phyloP scores from a whole-genome alignment of 305 asterid species.

The Solanum hybrid region DNA sequence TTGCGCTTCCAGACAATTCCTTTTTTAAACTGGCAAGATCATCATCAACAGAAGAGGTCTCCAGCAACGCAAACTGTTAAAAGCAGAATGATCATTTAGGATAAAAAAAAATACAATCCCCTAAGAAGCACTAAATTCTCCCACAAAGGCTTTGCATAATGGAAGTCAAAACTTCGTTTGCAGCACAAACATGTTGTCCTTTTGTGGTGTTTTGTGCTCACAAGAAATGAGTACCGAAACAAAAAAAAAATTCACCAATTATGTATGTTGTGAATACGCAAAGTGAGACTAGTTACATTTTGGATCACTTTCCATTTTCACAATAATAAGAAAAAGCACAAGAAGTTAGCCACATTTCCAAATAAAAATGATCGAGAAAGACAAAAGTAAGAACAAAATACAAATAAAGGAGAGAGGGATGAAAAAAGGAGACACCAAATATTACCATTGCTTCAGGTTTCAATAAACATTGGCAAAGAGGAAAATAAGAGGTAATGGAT shows the following conservation, averaged over 20 bases:
- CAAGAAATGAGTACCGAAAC: not conserved
- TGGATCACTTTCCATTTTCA: not conserved
- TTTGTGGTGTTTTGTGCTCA: not conserved
- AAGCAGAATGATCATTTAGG: constrained; percentile 2
- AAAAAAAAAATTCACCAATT: not conserved
- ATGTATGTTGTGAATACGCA: not conserved
- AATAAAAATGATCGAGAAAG: not conserved
- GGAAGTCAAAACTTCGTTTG: not conserved
- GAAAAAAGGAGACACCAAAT: not conserved
- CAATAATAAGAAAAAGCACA: not conserved
- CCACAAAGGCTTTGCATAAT: not conserved
- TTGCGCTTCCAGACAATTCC: constrained; percentile 63
- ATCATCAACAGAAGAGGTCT: constrained; percentile 84
- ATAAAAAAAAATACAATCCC: constrained; percentile 5
- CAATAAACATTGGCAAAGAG: not conserved
- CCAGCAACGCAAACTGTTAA: constrained; percentile 77
- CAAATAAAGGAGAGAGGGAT: not conserved
- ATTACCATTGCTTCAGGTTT: not conserved
- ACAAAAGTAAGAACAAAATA: not conserved
- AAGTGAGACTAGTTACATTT: not conserved
- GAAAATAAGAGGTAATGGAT: not conserved
- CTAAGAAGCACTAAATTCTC: not conserved
- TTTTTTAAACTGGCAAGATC: constrained; percentile 71
- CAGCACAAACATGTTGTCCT: not conserved
- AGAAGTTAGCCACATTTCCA: not conserved